Base-by-base conservation (phyloP, 1,284 basidiomycete genomes). In the Cutaneotrichosporon cavernicola region DNA sequence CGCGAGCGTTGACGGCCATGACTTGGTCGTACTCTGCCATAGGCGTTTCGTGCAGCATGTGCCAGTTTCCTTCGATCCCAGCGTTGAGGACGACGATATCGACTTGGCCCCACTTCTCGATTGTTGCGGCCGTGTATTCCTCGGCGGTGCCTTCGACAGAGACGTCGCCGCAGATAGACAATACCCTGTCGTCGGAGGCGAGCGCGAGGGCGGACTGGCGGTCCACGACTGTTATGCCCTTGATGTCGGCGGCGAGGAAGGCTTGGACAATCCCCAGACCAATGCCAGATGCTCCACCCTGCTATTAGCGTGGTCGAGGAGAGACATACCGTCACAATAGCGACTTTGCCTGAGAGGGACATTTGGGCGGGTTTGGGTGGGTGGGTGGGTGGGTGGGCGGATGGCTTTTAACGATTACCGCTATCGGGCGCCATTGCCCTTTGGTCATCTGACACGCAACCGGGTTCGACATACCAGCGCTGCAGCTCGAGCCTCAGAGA, bases 241-340 rank as follows among this genome's bases (percentile, higher is more conserved):
- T 31, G 10, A 62, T 59, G 13, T 62, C 65, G 22, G 69, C 69
- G 4, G 32, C 63, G 22, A 70, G 38, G 47, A 70, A 66, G 2
- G 65, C 63, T 57, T 61, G 56, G 9, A 62, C 70, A 4, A 58
- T 61, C 2, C 62, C 68, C 9, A 67, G 61, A 31, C 70, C 70
- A 40, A 71, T 67, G 34, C 70, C 70, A 9, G 64, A 65, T 0
- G 68, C 68, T 2, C 65, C 70, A 36, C 70, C 70, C 63, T 65
- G 21, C 9, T 36, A 21, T 61, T 50, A 65, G 59, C n/a, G 0
- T 11, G 14, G 5, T 14, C 5, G 38, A 16, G 10, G 38, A 5
- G 38, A 40, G 38, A 40, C 38, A 10, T 14, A 40, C 63, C 1
- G 60, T 65, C 43, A 65, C 43, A 49, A 65, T 61, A 9, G 56